A percentile compares a stretch with the other conserved stretches of the same genome.
Evolutionary conservation across 2,329 filamentous ascomycete species (phyloP).

Genomic region (Pseudogymnoascus sp.): DNA sequence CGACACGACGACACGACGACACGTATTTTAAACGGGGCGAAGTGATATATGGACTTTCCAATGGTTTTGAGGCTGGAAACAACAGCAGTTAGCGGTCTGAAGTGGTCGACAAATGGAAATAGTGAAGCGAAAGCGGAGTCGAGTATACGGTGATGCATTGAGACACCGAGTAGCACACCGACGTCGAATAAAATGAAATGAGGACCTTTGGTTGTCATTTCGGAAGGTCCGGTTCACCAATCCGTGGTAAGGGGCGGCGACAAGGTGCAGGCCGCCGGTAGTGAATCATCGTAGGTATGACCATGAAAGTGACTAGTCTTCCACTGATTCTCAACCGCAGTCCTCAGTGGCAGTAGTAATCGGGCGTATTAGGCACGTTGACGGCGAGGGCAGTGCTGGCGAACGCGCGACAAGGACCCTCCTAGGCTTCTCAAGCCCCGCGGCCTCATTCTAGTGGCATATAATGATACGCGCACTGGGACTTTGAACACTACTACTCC

Average conservation of each 20-base stretch:
- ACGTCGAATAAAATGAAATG: background rate
- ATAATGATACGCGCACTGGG: background rate
- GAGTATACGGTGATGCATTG: background rate
- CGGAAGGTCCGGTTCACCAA: background rate
- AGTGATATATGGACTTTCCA: background rate
- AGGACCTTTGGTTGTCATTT: background rate
- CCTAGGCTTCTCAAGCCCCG: too few species aligned
- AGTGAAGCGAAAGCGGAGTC: background rate
- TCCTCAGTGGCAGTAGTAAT: background rate
- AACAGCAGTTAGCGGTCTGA: background rate
- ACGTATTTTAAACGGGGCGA: slow-evolving; percentile 4
- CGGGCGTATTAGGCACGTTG: background rate
- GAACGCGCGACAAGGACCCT: background rate
- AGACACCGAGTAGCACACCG: background rate
- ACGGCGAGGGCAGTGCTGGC: background rate
- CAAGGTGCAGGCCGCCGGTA: background rate
- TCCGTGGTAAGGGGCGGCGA: background rate
- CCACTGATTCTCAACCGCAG: background rate
- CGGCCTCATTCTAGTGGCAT: background rate
- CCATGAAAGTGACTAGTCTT: background rate
- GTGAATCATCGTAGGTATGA: background rate
- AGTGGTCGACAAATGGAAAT: background rate
- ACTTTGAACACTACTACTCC: background rate
- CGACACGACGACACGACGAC: background rate
- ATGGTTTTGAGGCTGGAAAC: background rate